Evolutionary conservation across 306 rosid genomes (phyloP).

Genomic region (Trichosanthes cucumerina): DNA sequence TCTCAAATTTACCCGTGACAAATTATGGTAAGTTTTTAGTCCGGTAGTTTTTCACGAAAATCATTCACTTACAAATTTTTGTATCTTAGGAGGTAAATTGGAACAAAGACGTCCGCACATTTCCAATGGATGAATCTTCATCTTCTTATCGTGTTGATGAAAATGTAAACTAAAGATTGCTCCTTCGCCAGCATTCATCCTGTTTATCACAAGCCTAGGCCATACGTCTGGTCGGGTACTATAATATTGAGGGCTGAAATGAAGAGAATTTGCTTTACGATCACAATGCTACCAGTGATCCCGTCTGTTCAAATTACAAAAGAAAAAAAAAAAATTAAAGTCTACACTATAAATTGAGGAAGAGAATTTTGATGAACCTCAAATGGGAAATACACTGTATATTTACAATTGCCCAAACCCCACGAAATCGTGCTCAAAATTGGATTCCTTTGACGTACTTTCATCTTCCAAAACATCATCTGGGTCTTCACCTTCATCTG

Average conservation of each 20-base stretch:
- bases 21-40: no score
- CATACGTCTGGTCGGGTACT: neutral
- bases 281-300: neutral
- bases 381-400: neutral
- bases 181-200: neutral
- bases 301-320: neutral
- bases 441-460: slow-evolving; percentile 12
- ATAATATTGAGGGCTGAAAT: neutral
- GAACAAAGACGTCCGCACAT: neutral
- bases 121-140: neutral
- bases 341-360: neutral
- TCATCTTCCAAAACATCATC: slow-evolving; percentile 22
- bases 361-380: neutral
- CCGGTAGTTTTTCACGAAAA: no score
- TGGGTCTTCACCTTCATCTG: neutral
- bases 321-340: neutral
- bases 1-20: no score
- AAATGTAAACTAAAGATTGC: neutral
- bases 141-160: neutral
- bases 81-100: neutral
- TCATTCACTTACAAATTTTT: neutral
- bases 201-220: neutral
- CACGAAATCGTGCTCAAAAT: slow-evolving; percentile 11
- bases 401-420: neutral
- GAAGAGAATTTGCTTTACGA: neutral